Base-by-base conservation (phyloP, 345 rosid species). In the Toxicodendron radicans region DNA sequence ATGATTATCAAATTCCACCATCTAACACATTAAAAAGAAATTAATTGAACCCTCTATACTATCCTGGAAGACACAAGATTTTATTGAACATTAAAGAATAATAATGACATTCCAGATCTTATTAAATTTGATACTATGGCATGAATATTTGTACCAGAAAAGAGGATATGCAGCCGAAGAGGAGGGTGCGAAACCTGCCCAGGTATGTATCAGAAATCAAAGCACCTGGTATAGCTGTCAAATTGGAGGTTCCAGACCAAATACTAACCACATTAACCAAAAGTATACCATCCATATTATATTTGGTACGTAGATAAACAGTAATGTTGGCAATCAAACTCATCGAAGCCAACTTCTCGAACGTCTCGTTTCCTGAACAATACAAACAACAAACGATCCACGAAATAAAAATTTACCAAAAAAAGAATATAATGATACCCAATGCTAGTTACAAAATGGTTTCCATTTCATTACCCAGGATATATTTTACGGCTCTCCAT, bases 301-400 rank as follows among this genome's bases (percentile, higher is more conserved):
- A 91, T 74, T 75, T 75, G 23, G 79, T 81, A 14, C 78, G 78
- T 46, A 91, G 72, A 81, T 86, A 89, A 62, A 89, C 83, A 1
- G 87, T 73, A 53, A 89, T 63, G 76, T 87, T 87, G 8, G 86
- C 86, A 9, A 86, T 65, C 74, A 89, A 64, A 69, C 93, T 80
- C 90, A 91, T 83, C 4, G 90, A 87, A 48, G 93, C 96, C 75
- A 86, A 68, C 72, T 89, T 91, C 81, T 89, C 96, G 73, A 91
- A 89, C 0, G 92, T 85, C 77, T 91, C 88, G 54, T 91, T 91
- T 75, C 79, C 90, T 89, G 11, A 10, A 38, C 48, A 60, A 45
- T 5, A 35, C 46, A 41, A 45, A 43, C 14, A 32, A 46, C 45
- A 16, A 23, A 18, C 17, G 9, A 32, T 68, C 18, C 49, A n/a